Conservation (phyloP, 1,284 basidiomycete species). For the Rhodotorula sp. region DNA sequence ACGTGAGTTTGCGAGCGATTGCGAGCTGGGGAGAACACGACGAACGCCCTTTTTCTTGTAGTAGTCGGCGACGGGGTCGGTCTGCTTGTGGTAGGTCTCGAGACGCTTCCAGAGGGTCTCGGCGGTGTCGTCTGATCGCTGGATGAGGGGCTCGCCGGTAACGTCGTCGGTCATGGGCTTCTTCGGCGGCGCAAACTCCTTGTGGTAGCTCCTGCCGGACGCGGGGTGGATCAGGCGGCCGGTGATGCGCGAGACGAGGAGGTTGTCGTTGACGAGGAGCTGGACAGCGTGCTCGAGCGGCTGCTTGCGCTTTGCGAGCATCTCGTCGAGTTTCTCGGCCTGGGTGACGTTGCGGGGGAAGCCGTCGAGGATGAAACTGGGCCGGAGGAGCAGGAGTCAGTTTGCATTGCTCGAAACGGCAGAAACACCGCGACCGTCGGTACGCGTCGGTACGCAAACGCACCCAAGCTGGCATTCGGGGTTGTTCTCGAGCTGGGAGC, state of each 20-base stretch:
- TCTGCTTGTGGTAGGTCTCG: constrained; percentile 82
- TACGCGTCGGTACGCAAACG: constrained; percentile 50
- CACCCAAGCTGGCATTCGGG: constrained; percentile 89
- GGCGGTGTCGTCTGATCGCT: constrained; percentile 53
- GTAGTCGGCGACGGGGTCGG: constrained; percentile 93
- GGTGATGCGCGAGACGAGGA: constrained; percentile 95
- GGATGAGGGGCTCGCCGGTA: constrained; percentile 83
- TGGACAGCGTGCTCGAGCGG: constrained; percentile 84
- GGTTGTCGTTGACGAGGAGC: constrained; percentile 86
- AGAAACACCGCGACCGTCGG: not conserved
- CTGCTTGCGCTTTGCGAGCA: constrained; percentile 79
- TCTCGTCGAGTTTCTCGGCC: constrained; percentile 90
- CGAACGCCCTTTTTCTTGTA: constrained; percentile 76
- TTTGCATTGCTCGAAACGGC: not conserved
- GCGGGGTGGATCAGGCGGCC: constrained; percentile 89
- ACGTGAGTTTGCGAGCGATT: not conserved
- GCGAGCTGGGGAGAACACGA: not conserved
- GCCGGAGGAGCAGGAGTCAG: not conserved
- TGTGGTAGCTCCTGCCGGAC: constrained; percentile 90
- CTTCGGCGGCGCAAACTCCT: constrained; percentile 95
- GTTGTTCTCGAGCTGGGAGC: constrained; percentile 92
- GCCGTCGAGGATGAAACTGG: constrained; percentile 93
- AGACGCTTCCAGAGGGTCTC: constrained; percentile 90
- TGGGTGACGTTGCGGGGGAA: constrained; percentile 99
- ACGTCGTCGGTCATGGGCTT: constrained; percentile 89